Evolutionary conservation across 139 green algal species (phyloP), one percentile per base, ranked within the genome.

Genomic region (Chlorella sorokiniana): DNA sequence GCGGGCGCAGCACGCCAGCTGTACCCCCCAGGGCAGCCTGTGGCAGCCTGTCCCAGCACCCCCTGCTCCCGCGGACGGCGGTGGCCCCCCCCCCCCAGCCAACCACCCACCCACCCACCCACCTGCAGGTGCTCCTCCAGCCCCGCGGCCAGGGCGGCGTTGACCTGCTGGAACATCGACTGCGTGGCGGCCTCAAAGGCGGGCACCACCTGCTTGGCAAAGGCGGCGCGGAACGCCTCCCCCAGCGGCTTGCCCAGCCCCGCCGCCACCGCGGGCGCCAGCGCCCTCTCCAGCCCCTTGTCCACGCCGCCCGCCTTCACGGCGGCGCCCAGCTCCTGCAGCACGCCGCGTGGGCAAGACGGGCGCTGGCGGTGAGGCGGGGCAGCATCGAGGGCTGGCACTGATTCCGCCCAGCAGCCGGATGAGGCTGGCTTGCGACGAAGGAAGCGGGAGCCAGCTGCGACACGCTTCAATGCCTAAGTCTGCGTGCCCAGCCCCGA

Each of bases 81-180:
- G n/a, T n/a, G n/a, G n/a, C n/a, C n/a, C n/a, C n/a, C n/a, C n/a
- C n/a, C n/a, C n/a, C n/a, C 56, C 56, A 29, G 16, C 23, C 22
- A 33, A 65, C 29, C 22, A 51, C 72, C 35, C 68, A 65, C 11
- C 51, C 52, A 51, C 44, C 48, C 29, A 10, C 45, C 42, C 25
- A 86, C 84, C 38, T 86, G 76, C 65, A 88, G 74, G 76, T 97
- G 92, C 69, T 93, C 87, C 7, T 84, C 62, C 40, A 98, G 69
- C 23, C 94, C 95, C 0, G 69, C 42, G 1, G 70, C 72, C 51
- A 97, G 81, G 9, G 93, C 84, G 1, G 76, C 76, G 68, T 98
- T 85, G 44, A 98, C 79, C 85, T 96, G 92, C 23, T 86, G 80
- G 38, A 95, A 89, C 87, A 95, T 89, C 41, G 67, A 70, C 48